Base-by-base conservation (phyloP, 163 green algal genomes). In the Volvox carteri region DNA sequence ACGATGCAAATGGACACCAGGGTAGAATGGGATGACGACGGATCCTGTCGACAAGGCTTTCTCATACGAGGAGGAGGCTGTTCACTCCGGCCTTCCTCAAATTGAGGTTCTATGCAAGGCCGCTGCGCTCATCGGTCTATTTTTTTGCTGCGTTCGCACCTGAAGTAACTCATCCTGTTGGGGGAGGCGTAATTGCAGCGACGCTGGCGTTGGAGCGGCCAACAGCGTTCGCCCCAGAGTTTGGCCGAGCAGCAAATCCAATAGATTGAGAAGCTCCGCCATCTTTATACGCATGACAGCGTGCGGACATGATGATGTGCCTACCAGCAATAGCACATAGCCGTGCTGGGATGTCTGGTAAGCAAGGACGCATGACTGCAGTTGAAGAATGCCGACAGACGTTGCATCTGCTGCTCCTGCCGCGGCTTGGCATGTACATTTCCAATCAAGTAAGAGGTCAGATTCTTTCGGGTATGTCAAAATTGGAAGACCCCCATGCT, bases 211-310 rank as follows among this genome's bases (percentile, higher is more conserved):
- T 18, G 60, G 30, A 4, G 79, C 79, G 2, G 60, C 79, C 0
- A 42, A 50, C 2, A 78, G 4, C 0, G 30, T 39, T 19, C 28
- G 7, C 5, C n/a, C 42, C 11, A 68, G 18, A n/a, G 52, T 56
- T 4, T 44, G 60, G 7, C 79, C 79, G 0, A 86, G 1, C 46
- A 86, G n/a, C 19, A 86, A 33, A 18, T 86, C 79, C 18, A 50
- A 23, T 4, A 86, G 1, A 30, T 86, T 86, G 2, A 86, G 60
- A 16, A 86, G 42, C 62, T 86, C 79, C 3, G 79, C 79, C 3
- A 77, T 19, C 48, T 86, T 86, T 1, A 68, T 46, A 2, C 62
- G 79, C 42, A 86, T 3, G 8, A 58, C 19, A 7, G 42, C 7
- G 7, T 52, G 44, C 1, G 79, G 54, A 33, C 60, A 75, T 4